These are phyloP conservation scores for Hypholoma fasciculare DNA, from an alignment of 768 basidiomycete genomes.

Conservation along the genomic window DNA sequence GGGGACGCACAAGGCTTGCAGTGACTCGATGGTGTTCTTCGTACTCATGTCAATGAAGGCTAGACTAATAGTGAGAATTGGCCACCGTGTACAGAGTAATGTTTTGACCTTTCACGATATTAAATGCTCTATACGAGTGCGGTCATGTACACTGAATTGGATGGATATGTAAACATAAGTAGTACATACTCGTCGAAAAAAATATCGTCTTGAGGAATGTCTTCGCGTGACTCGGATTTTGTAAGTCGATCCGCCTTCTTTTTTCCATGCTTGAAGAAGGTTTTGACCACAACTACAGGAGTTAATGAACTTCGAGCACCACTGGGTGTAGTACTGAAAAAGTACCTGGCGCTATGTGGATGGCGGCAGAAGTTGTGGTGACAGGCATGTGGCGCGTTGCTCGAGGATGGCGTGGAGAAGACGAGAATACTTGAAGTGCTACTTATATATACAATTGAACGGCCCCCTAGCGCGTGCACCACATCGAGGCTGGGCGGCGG, in stretches of 20 bases:
- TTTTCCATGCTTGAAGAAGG: conserved; percentile 48
- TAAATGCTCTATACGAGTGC: conserved; percentile 50
- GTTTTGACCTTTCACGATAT: conserved; percentile 56
- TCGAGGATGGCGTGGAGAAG: too few relatives aligned
- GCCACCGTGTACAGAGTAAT: background rate
- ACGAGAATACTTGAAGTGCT: background rate
- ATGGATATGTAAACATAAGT: too few relatives aligned
- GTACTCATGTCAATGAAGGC: conserved; percentile 68
- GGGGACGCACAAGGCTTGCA: conserved; percentile 57
- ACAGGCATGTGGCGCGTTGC: conserved; percentile 41
- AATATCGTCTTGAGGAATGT: conserved; percentile 59
- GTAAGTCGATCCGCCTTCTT: conserved; percentile 40
- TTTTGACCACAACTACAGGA: conserved; percentile 49
- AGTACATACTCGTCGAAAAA: conserved; percentile 74
- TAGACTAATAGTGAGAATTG: conserved; percentile 9
- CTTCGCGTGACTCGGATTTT: conserved; percentile 26
- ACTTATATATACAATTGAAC: background rate
- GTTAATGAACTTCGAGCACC: background rate
- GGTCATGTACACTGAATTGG: background rate
- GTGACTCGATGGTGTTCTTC: conserved; percentile 68
- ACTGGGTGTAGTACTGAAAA: background rate
- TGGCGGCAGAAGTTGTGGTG: conserved; percentile 51
- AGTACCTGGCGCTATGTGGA: conserved; percentile 53
- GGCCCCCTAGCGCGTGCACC: background rate
- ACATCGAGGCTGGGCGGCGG: background rate